Base-by-base conservation (phyloP, 2,329 filamentous ascomycete genomes). In the Beauveria pseudobassiana region DNA sequence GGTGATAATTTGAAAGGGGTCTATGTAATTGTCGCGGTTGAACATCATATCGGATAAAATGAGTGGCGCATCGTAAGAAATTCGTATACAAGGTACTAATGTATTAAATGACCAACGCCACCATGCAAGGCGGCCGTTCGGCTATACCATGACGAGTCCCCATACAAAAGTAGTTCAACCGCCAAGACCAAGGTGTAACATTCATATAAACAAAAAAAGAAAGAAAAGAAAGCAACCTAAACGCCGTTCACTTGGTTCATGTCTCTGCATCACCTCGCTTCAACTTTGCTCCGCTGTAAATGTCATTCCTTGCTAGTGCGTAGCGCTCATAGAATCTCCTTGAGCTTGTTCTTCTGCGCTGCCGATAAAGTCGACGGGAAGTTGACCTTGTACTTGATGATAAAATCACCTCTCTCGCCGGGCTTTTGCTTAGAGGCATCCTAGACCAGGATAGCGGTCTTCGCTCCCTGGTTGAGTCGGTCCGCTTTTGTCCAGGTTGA, bases 401-500 rank as follows among this genome's bases (percentile, higher is more conserved):
- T 78, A 67, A 99, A 90, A 71, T 96, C 91, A 26, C 95, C 95
- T 62, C 93, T 84, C 69, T 92, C 84, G 63, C 79, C 85, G 0
- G 90, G 91, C 72, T 92, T 93, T 96, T 98, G 64, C 90, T 91
- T 70, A 95, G 87, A 43, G 93, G 92, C 95, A 99, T 98, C 63
- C 95, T n/a, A 90, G 81, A 5, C 85, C 83, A 0, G 95, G 95
- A 72, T 90, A 99, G 38, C 81, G 80, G 67, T 97, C 93, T 68
- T 86, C 86, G 73, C 87, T 90, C 14, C 89, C 91, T 0, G 93
- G 93, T 62, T 89, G 88, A 7, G 93, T 98, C 1, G 93, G 93
- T 0, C 93, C 93, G 5, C 81, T 78, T 74, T 92, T 93, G 50
- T 90, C 85, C 45, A 98, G 83, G 57, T 80, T 85, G 67, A 99